Evolutionary conservation across 1,139 yeast genomes (phyloP), one percentile per base, ranked within the genome.

Genomic region (Sugiyamaella castrensis): DNA sequence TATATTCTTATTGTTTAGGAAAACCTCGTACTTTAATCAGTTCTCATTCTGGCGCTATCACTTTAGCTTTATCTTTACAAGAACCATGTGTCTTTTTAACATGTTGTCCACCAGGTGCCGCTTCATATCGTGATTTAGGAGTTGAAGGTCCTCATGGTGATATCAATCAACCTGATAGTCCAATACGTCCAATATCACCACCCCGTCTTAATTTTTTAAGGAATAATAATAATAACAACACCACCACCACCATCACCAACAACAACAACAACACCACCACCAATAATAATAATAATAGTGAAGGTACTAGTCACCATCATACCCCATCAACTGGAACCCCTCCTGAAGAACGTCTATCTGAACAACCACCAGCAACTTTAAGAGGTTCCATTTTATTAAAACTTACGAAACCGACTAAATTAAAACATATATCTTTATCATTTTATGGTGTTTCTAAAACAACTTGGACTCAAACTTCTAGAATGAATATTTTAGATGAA

Each of bases 331-430:
- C 40, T 15, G 26, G 36, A 9, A 12, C 44, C 7, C 40, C 41
- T 24, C 34, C 50, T 15, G 41, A 33, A 16, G 44, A 45, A 16
- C 33, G 40, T 2, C 44, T 33, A 13, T 51, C 58, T 27, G 81
- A 79, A 15, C 67, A 84, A 44, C 88, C 91, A 2, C 94, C 95
- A 0, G 76, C 89, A 1, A 68, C 88, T 31, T 70, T 89, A 38
- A 72, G 96, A 47, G 97, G 97, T 0, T 81, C 89, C 15, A 71
- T 89, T n/a, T 77, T 82, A 43, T 56, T 89, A 13, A 74, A 92
- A 50, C 77, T 89, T 1, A 62, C 82, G 46, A 88, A 87, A 61
- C 85, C 94, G 0, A 75, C 84, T 35, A 85, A 81, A 63, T 71
- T 89, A 55, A 87, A 84, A 66, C 71, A 77, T 36, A 75, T 89